Evolutionary conservation across 306 rosid species (phyloP), one percentile per base, ranked within the genome.

Genomic region (Calophaca sinica): DNA sequence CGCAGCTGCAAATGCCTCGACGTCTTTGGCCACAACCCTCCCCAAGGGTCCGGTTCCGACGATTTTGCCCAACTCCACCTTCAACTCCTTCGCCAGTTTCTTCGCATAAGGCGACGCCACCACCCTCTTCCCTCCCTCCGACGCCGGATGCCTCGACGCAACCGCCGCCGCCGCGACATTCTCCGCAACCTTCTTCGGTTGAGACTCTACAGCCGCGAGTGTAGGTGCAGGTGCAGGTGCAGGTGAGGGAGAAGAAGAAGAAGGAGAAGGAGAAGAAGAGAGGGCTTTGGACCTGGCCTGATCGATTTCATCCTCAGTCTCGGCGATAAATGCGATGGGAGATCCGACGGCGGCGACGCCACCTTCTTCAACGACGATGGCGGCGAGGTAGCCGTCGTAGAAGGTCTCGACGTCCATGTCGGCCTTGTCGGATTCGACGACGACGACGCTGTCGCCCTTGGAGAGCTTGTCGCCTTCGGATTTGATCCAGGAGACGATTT

Each of bases 321-420:
- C 99, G 3, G 98, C 99, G 68, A 96, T 81, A 2, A 96, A 87
- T 0, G 97, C 99, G 53, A 96, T 96, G 26, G 99, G 86, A 9
- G 98, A 89, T 15, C 99, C 99, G 2, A 96, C 99, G 5, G 91
- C 45, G 1, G 99, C 99, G 9, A 88, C 86, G 28, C 82, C 91
- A 15, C 98, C 99, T 62, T 96, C 99, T 3, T 92, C 96, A 20
- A 96, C 99, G 83, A 96, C 87, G 79, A 96, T 96, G 1, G 99
- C 96, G 7, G 98, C 99, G 65, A 96, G 83, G 50, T 85, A 90
- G 0, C 99, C 99, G 41, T 96, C 99, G 81, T 96, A 92, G 87
- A 94, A 94, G 5, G 97, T 94, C 79, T 94, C 99, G 12, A 94
- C 99, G 44, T 94, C 99, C 99, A 94, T 96, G 75, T 96, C 99